A percentile compares a stretch with the other conserved stretches of the same genome.
Evolutionary conservation across 257 asterid species (phyloP).

Genomic region (Primulina huaijiensis): DNA sequence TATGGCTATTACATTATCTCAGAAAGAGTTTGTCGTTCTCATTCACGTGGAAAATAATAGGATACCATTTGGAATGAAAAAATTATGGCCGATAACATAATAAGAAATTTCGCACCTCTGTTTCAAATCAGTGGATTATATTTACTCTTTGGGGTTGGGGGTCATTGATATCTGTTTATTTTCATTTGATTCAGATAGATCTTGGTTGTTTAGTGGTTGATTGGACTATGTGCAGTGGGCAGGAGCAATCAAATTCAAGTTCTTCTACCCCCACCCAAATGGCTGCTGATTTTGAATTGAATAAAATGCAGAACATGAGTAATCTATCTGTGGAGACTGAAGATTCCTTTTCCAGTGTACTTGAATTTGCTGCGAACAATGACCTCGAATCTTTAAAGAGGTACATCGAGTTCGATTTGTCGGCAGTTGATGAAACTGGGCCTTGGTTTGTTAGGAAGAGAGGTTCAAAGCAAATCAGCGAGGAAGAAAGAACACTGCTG

Average conservation of each 20-base stretch:
- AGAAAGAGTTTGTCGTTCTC: no score
- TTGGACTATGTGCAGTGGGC: constrained; percentile 52
- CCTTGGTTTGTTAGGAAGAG: constrained; percentile 74
- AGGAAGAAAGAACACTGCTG: constrained; percentile 74
- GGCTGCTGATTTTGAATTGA: constrained; percentile 23
- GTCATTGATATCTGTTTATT: not conserved
- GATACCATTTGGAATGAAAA: no score
- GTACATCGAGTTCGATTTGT: constrained; percentile 65
- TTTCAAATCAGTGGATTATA: no score
- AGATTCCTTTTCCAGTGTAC: constrained; percentile 71
- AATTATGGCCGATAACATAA: not conserved
- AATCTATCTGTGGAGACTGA: constrained; percentile 56
- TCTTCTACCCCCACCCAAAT: constrained; percentile 26
- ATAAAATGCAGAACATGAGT: constrained; percentile 37
- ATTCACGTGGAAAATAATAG: not conserved
- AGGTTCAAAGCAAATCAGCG: constrained; percentile 61
- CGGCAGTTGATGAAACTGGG: constrained; percentile 68
- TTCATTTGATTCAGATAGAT: constrained; percentile 19
- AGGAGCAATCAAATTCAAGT: constrained; percentile 37
- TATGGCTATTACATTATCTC: not conserved
- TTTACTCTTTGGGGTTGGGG: not conserved
- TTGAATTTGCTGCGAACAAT: constrained; percentile 82
- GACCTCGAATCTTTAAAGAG: constrained; percentile 67
- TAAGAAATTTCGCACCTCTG: not conserved
- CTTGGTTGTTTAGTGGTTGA: constrained; percentile 43